A percentile compares a stretch with the other conserved stretches of the same genome.
Conservation (phyloP, 106 monocot genomes). For the Acanthochlamys bracteata region DNA sequence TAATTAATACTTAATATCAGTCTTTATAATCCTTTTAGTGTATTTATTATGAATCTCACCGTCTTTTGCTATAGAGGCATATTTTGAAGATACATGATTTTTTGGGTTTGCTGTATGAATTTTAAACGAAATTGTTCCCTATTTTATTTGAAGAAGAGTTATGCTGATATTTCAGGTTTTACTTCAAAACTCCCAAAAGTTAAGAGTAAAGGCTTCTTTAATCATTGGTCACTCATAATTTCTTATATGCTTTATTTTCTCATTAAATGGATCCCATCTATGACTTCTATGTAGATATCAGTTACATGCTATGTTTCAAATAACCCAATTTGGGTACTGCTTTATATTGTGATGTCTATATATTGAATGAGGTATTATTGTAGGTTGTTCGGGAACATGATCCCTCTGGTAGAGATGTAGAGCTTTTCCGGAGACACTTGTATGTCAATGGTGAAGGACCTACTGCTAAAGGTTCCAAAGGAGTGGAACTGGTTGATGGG, state of each 20-base stretch:
- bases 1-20: no score
- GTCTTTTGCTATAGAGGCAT: no score
- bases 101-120: no score
- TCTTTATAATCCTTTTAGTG: no score
- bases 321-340: background rate
- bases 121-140: no score
- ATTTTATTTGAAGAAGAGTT: no score
- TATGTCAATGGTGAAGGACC: conserved; percentile 73
- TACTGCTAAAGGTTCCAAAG: conserved; percentile 48
- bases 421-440: conserved; percentile 65
- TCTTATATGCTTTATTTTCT: background rate
- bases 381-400: conserved; percentile 97
- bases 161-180: no score
- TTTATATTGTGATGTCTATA: background rate
- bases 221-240: background rate
- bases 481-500: conserved; percentile 72
- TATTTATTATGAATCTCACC: no score
- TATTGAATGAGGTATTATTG: no score
- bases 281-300: background rate
- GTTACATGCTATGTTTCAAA: background rate
- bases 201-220: background rate
- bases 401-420: conserved; percentile 75
- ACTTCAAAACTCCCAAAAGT: no score
- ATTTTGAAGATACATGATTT: no score
- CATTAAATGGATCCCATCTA: background rate